Percentiles rank a stretch among this genome's conserved stretches.
phyloP scores from a whole-genome alignment of 768 basidiomycete genomes.

The Termitomyces sp. region DNA sequence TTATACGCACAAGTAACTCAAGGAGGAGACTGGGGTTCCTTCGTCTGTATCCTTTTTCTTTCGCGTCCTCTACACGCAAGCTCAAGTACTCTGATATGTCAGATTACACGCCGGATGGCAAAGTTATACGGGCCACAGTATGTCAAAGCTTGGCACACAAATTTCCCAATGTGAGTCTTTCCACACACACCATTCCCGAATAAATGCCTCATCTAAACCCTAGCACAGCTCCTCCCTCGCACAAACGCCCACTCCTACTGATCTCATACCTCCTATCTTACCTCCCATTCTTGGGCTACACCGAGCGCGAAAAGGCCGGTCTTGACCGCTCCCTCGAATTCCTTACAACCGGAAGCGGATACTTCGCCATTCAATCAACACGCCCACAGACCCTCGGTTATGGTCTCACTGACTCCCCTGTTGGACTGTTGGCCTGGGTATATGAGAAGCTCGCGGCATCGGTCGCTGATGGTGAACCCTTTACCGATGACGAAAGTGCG shows the following conservation, averaged over 20 bases:
- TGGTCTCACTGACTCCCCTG: slow-evolving; percentile 54
- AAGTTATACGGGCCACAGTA: background rate
- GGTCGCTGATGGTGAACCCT: slow-evolving; percentile 43
- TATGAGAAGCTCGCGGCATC: slow-evolving; percentile 50
- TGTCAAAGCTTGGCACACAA: slow-evolving; percentile 46
- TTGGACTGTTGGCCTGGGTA: slow-evolving; percentile 52
- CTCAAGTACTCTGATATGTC: background rate
- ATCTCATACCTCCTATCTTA: slow-evolving; percentile 27
- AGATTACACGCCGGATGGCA: background rate
- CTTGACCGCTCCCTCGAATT: slow-evolving; percentile 30
- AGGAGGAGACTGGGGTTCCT: slow-evolving; percentile 1
- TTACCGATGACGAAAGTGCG: slow-evolving; percentile 53
- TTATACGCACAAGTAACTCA: slow-evolving; percentile 31
- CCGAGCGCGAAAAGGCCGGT: slow-evolving; percentile 32
- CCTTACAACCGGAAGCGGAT: slow-evolving; percentile 31
- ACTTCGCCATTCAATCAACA: slow-evolving; percentile 40
- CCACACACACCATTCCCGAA: background rate
- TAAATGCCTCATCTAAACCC: background rate
- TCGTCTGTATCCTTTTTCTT: background rate
- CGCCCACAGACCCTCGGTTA: slow-evolving; percentile 57
- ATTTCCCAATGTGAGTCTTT: slow-evolving; percentile 31
- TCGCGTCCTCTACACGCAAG: background rate
- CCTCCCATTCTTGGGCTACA: slow-evolving; percentile 18
- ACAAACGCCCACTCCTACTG: slow-evolving; percentile 23
- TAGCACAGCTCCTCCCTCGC: slow-evolving; percentile 19